Percentiles rank a stretch among this genome's conserved stretches.
phyloP scores from a whole-genome alignment of 257 asterid genomes.

The Striga asiatica region DNA sequence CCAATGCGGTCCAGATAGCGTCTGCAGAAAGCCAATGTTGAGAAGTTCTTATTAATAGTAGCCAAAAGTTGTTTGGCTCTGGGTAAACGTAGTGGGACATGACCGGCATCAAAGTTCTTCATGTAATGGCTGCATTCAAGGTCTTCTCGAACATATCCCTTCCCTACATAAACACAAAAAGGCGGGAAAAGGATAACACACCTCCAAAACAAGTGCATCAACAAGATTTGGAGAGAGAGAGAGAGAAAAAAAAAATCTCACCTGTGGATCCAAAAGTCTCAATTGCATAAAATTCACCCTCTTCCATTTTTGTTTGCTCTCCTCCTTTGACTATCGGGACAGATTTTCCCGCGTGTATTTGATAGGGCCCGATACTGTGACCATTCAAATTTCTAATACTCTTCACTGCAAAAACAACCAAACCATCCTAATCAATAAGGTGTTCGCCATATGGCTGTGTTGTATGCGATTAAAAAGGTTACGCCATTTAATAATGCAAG shows the following conservation, averaged over 20 bases:
- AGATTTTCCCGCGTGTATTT: constrained; percentile 97
- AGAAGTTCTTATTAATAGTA: constrained; percentile 80
- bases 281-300: constrained; percentile 96
- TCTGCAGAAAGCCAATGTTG: constrained; percentile 92
- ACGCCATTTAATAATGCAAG: background rate
- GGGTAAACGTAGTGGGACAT: constrained; percentile 79
- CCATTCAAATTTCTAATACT: constrained; percentile 94
- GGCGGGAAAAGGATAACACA: background rate
- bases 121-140: constrained; percentile 97
- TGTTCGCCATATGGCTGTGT: background rate
- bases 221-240: background rate
- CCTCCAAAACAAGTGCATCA: constrained; percentile 8
- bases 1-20: constrained; percentile 92
- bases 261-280: constrained; percentile 99
- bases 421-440: constrained; percentile 17
- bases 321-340: constrained; percentile 99
- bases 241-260: constrained; percentile 9
- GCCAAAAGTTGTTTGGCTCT: constrained; percentile 86
- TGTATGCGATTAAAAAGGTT: background rate
- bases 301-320: constrained; percentile 97
- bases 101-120: constrained; percentile 95
- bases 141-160: constrained; percentile 93
- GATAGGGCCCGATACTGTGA: constrained; percentile 86
- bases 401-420: constrained; percentile 54
- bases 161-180: constrained; percentile 42